Evolutionary conservation across 495 filamentous ascomycete genomes (phyloP).

Genomic region (Tuber calosporum): DNA sequence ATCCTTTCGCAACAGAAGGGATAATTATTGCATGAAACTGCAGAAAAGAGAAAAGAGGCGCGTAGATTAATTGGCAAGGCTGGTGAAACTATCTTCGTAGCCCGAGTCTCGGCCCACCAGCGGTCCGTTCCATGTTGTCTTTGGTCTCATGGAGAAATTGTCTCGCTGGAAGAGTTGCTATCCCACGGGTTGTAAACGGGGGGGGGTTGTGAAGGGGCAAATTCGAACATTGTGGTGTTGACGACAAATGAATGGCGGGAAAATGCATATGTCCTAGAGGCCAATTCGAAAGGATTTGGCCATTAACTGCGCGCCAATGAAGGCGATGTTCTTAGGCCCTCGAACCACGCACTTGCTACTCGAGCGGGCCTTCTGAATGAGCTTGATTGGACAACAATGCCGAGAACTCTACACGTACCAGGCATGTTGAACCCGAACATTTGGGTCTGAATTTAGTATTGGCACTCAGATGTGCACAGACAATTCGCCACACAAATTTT

Average conservation of each 20-base stretch:
- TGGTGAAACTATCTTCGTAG: background rate
- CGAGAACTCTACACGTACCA: background rate
- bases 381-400: background rate
- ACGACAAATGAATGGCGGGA: background rate
- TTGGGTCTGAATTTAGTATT: too few species aligned
- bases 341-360: background rate
- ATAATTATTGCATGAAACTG: background rate
- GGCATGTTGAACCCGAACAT: too few species aligned
- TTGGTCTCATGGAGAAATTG: background rate
- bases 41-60: background rate
- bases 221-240: background rate
- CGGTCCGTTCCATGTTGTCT: background rate
- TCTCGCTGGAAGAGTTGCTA: background rate
- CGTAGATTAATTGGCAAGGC: background rate
- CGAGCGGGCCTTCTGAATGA: background rate
- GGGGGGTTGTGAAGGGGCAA: background rate
- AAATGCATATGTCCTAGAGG: background rate
- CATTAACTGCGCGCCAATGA: background rate
- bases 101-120: background rate
- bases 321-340: background rate
- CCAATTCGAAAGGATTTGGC: background rate
- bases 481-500: too few species aligned
- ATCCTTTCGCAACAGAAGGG: background rate
- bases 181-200: background rate
- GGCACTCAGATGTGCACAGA: too few species aligned